Percentiles rank a stretch among this genome's conserved stretches.
Evolutionary conservation across 1,139 yeast genomes (phyloP).

Genomic region (Hyphopichia pseudoburtonii): DNA sequence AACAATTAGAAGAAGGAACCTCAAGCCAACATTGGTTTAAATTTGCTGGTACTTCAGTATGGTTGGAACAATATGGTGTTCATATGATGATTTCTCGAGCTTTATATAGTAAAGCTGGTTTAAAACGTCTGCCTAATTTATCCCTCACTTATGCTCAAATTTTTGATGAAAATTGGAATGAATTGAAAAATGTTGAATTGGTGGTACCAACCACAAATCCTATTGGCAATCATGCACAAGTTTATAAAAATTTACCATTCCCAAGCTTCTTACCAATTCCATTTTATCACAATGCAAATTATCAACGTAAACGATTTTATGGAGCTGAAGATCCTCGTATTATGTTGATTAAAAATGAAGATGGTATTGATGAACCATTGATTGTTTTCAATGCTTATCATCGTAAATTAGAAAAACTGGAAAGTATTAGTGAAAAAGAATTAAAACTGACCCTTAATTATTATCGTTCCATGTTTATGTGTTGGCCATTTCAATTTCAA

Average conservation of each 20-base stretch:
- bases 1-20: slow-evolving; percentile 26
- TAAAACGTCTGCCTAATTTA: slow-evolving; percentile 31
- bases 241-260: slow-evolving; percentile 16
- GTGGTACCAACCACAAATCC: slow-evolving; percentile 30
- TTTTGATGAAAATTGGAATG: slow-evolving; percentile 40
- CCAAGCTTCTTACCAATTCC: slow-evolving; percentile 30
- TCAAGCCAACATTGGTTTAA: slow-evolving; percentile 32
- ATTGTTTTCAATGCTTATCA: slow-evolving; percentile 31
- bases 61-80: slow-evolving; percentile 41
- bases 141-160: slow-evolving; percentile 39
- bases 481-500: slow-evolving; percentile 43
- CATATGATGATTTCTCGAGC: slow-evolving; percentile 38
- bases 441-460: slow-evolving; percentile 14
- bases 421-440: slow-evolving; percentile 21
- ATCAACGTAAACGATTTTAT: slow-evolving; percentile 20
- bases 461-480: slow-evolving; percentile 32
- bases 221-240: slow-evolving; percentile 3
- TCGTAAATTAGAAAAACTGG: slow-evolving; percentile 18
- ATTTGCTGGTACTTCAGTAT: slow-evolving; percentile 41
- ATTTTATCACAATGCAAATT: slow-evolving; percentile 28
- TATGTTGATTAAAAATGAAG: slow-evolving; percentile 26
- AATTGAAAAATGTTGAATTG: slow-evolving; percentile 28
- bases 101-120: slow-evolving; percentile 28
- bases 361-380: slow-evolving; percentile 32
- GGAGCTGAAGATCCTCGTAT: slow-evolving; percentile 54